Percentiles rank a stretch among this genome's conserved stretches.
phyloP scores from a whole-genome alignment of 1,139 yeast genomes.

The Neolecta irregularis region DNA sequence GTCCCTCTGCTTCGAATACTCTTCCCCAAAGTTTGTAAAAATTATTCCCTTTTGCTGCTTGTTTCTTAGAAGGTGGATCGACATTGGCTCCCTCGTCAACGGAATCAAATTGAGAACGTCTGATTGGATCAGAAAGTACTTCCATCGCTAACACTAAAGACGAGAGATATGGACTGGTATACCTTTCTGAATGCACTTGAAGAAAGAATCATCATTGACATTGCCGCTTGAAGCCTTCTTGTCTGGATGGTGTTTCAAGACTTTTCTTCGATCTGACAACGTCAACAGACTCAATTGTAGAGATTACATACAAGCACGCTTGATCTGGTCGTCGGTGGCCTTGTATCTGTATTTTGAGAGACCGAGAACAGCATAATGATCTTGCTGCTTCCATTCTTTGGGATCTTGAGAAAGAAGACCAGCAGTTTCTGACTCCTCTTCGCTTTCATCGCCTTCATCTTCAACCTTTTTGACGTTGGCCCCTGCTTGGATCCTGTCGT shows the following conservation, averaged over 20 bases:
- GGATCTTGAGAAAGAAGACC: conserved; percentile 78
- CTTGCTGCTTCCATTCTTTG: conserved; percentile 89
- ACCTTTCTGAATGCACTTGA: conserved; percentile 83
- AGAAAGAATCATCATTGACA: conserved; percentile 88
- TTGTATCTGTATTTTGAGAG: conserved; percentile 77
- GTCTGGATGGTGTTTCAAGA: conserved; percentile 94
- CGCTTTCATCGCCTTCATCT: conserved; percentile 59
- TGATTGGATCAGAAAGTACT: conserved; percentile 65
- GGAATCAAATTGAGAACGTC: conserved; percentile 88
- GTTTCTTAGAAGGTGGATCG: conserved; percentile 46
- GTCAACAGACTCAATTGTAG: no score
- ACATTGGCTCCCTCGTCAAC: conserved; percentile 84
- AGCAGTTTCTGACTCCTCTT: conserved; percentile 60
- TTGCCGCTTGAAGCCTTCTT: conserved; percentile 87
- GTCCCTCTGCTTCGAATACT: conserved; percentile 73
- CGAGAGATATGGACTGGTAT: background rate
- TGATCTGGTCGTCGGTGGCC: conserved; percentile 85
- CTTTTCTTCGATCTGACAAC: conserved; percentile 55
- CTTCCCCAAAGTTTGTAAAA: conserved; percentile 90
- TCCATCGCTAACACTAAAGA: conserved; percentile 44
- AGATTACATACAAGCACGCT: conserved; percentile 59
- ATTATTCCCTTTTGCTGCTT: conserved; percentile 31
- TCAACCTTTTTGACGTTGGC: conserved; percentile 66
- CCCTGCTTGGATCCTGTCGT: conserved; percentile 84
- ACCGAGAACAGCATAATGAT: conserved; percentile 91